These are phyloP conservation scores for Triangularia setosa DNA, from an alignment of 2,329 filamentous ascomycete species.

Conservation along the genomic window DNA sequence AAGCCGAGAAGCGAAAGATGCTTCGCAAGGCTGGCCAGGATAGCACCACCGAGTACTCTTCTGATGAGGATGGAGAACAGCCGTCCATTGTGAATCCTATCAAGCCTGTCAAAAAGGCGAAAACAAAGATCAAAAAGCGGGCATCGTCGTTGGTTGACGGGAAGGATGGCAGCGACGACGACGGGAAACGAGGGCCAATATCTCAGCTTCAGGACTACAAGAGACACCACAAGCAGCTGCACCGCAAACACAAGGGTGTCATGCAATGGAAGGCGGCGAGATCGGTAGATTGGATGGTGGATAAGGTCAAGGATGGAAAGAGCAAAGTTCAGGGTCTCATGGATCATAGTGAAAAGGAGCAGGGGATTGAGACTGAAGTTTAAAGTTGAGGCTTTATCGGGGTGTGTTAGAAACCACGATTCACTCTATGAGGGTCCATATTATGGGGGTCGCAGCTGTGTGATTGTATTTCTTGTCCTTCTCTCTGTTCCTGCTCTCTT, in stretches of 20 bases:
- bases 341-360: conserved; percentile 54
- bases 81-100: background rate
- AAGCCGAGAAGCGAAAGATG: conserved; percentile 27
- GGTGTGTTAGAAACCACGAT: no score
- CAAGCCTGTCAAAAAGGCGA: conserved; percentile 10
- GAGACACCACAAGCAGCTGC: conserved; percentile 54
- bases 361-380: conserved; percentile 66
- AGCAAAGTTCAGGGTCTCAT: conserved; percentile 56
- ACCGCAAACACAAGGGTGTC: conserved; percentile 62
- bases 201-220: conserved; percentile 58
- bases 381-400: no score
- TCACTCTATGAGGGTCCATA: no score
- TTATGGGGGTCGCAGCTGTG: no score
- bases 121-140: conserved; percentile 23
- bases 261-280: conserved; percentile 68
- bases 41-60: conserved; percentile 7
- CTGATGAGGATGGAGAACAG: conserved; percentile 18
- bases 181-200: conserved; percentile 43
- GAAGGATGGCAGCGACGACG: conserved; percentile 36
- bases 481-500: no score
- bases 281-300: conserved; percentile 48
- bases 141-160: conserved; percentile 28
- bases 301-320: conserved; percentile 52
- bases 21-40: conserved; percentile 33
- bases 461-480: no score